Percentiles rank a stretch among this genome's conserved stretches.
Conservation (phyloP, 257 asterid genomes). For the Prunella vulgaris region DNA sequence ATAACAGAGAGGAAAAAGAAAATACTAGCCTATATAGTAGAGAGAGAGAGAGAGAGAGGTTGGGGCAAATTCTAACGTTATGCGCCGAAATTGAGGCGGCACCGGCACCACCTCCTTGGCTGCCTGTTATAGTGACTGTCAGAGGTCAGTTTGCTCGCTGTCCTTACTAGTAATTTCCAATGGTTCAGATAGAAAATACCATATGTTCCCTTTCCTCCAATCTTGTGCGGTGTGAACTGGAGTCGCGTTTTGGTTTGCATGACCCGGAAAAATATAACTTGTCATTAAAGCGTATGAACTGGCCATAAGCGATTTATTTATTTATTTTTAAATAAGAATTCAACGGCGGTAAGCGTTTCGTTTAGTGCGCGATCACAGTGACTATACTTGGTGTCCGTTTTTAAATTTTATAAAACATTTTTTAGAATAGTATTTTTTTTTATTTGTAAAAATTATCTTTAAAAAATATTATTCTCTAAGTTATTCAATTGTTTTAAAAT, state of each 20-base stretch:
- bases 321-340: neutral
- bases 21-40: no score
- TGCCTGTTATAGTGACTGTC: slow-evolving; percentile 9
- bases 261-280: neutral
- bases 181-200: neutral
- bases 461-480: no score
- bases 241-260: neutral
- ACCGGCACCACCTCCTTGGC: neutral
- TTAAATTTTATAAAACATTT: no score
- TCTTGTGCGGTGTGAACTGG: slow-evolving; percentile 12
- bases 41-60: slow-evolving; percentile 15
- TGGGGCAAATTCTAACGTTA: slow-evolving; percentile 37
- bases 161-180: slow-evolving; percentile 32
- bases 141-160: slow-evolving; percentile 21
- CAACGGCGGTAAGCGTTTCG: slow-evolving; percentile 15
- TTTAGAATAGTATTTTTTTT: no score
- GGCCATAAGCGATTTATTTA: neutral
- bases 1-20: no score
- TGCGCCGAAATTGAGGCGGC: slow-evolving; percentile 44
- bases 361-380: neutral
- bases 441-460: no score
- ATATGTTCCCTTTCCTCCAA: neutral
- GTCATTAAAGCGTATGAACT: neutral
- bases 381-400: no score
- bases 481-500: no score